A percentile compares a stretch with the other conserved stretches of the same genome.
Conservation (phyloP, 164 flowering plant genomes). For the Tinospora cordifolia region DNA sequence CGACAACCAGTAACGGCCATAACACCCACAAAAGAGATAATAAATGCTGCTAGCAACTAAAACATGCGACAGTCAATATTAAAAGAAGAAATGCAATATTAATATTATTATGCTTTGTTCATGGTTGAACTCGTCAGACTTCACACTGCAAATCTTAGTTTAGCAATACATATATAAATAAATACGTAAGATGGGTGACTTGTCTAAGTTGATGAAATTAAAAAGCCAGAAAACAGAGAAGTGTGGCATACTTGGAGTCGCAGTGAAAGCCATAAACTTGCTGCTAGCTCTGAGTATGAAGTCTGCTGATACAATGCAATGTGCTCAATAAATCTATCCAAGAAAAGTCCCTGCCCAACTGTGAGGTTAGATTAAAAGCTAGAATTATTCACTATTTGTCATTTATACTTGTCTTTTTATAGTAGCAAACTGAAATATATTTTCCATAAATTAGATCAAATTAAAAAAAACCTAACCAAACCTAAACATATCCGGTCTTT, state of each 20-base stretch:
- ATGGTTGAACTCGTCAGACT: not conserved
- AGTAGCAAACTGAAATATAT: not conserved
- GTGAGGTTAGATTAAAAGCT: not conserved
- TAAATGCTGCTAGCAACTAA: constrained; percentile 78
- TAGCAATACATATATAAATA: not conserved
- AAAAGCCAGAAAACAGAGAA: not conserved
- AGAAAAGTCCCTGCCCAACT: constrained; percentile 54
- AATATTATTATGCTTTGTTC: not conserved
- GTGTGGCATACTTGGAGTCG: constrained; percentile 69
- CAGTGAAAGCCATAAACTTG: constrained; percentile 94
- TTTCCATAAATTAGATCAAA: not conserved
- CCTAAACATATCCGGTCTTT: not conserved
- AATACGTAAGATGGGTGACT: not conserved
- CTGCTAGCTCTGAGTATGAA: constrained; percentile 65
- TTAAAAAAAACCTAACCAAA: too few species aligned
- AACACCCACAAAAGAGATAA: constrained; percentile 69
- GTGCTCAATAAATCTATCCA: constrained; percentile 47
- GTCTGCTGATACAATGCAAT: constrained; percentile 60
- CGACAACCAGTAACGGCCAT: constrained; percentile 80
- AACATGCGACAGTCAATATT: constrained; percentile 17
- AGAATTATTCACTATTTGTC: too few species aligned
- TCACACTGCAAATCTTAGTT: not conserved
- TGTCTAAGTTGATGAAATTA: not conserved
- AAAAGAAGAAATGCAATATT: not conserved
- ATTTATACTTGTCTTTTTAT: too few species aligned